A percentile compares a stretch with the other conserved stretches of the same genome.
Conservation (phyloP, 768 basidiomycete genomes). For the Suillus occidentalis region DNA sequence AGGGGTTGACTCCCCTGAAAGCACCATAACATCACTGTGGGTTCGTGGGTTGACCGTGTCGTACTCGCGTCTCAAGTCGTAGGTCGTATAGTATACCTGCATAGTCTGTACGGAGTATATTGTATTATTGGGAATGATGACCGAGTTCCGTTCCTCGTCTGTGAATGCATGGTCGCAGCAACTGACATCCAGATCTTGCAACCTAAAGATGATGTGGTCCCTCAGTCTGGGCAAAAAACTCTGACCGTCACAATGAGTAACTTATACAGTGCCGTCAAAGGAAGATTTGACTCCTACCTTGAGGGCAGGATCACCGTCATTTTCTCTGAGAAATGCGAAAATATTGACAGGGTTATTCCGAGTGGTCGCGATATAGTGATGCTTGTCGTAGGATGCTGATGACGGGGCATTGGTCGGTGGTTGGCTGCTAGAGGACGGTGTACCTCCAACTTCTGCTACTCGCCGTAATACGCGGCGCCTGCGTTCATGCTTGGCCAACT, state of each 20-base stretch:
- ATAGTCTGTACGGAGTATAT: constrained; percentile 3
- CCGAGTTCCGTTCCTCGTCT: constrained; percentile 13
- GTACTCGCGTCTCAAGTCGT: constrained; percentile 3
- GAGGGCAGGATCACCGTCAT: constrained; percentile 28
- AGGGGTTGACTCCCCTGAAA: background rate
- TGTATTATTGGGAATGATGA: constrained; percentile 21
- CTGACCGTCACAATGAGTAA: background rate
- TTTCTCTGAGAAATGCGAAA: constrained; percentile 7
- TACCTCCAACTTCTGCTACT: no score
- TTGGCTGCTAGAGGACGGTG: no score
- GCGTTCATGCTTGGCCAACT: no score
- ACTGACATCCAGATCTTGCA: background rate
- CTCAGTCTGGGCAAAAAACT: constrained; percentile 1
- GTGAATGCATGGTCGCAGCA: background rate
- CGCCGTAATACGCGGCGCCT: no score
- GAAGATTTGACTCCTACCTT: background rate
- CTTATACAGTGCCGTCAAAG: background rate
- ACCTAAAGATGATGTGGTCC: constrained; percentile 5
- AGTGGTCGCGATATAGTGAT: constrained; percentile 21
- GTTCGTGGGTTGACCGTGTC: no score
- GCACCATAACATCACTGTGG: no score
- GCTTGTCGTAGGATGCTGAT: constrained; percentile 2
- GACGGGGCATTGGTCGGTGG: no score
- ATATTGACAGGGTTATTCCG: background rate
- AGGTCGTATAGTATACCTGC: constrained; percentile 12